phyloP scores from a whole-genome alignment of 2,329 filamentous ascomycete species.

The Aspergillus phoenicis region DNA sequence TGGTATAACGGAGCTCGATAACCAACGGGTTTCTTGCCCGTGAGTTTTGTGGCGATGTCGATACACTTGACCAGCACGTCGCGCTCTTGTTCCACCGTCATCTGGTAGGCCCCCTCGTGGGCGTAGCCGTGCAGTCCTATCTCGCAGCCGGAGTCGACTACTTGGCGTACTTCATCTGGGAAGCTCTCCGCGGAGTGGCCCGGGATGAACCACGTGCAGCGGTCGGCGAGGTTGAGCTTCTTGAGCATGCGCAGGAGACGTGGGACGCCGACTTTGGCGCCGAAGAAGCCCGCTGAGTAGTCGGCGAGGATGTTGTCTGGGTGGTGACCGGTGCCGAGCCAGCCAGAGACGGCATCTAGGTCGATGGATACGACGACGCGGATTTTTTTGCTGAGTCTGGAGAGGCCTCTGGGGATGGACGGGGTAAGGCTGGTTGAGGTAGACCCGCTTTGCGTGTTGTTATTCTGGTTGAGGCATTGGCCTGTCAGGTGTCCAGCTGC shows the following conservation, averaged over 20 bases:
- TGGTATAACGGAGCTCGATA: conserved; percentile 45
- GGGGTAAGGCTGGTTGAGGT: background rate
- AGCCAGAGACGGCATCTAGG: conserved; percentile 63
- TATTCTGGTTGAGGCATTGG: conserved; percentile 55
- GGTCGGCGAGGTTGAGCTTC: conserved; percentile 54
- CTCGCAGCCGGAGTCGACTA: conserved; percentile 57
- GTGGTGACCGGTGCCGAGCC: conserved; percentile 53
- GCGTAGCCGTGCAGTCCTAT: conserved; percentile 63
- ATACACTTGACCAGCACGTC: conserved; percentile 76
- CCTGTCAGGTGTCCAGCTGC: conserved; percentile 59
- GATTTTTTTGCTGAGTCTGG: conserved; percentile 24
- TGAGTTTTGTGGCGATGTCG: conserved; percentile 69
- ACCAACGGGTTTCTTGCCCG: conserved; percentile 65
- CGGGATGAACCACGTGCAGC: conserved; percentile 63
- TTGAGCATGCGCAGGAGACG: conserved; percentile 58
- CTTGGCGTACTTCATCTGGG: conserved; percentile 52
- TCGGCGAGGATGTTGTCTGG: conserved; percentile 59
- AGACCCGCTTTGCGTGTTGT: conserved; percentile 41
- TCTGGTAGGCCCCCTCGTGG: conserved; percentile 70
- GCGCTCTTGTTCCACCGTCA: conserved; percentile 71
- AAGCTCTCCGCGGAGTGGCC: conserved; percentile 63
- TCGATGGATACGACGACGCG: conserved; percentile 47
- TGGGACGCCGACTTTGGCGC: conserved; percentile 59
- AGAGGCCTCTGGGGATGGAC: conserved; percentile 18
- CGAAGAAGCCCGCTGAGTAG: conserved; percentile 59